Conservation (phyloP, 1,284 basidiomycete genomes). For the Leccinum pallidistipes region DNA sequence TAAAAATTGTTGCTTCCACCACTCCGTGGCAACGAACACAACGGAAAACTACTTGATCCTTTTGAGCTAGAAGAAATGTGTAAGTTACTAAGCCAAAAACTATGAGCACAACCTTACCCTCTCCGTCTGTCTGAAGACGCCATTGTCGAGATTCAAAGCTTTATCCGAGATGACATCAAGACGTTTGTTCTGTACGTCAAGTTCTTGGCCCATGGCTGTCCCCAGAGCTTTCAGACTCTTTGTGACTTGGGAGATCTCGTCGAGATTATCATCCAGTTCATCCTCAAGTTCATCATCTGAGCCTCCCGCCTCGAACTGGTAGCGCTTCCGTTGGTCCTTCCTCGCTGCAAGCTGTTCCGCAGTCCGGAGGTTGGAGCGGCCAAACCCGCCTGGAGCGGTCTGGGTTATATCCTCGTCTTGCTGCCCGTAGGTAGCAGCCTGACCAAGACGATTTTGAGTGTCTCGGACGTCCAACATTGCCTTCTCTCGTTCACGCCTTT, state of each 20-base stretch:
- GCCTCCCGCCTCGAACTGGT: slow-evolving; percentile 92
- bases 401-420: slow-evolving; percentile 39
- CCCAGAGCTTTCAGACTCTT: slow-evolving; percentile 86
- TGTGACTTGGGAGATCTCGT: slow-evolving; percentile 83
- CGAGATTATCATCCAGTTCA: slow-evolving; percentile 88
- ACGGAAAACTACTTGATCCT: slow-evolving; percentile 53
- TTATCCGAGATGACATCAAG: slow-evolving; percentile 73
- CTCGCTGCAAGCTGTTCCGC: slow-evolving; percentile 48
- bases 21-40: background rate
- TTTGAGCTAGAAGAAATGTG: slow-evolving; percentile 54
- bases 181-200: slow-evolving; percentile 74
- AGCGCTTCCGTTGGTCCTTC: slow-evolving; percentile 79
- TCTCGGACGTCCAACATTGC: slow-evolving; percentile 85
- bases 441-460: slow-evolving; percentile 83
- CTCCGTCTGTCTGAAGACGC: slow-evolving; percentile 68
- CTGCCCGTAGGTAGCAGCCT: slow-evolving; percentile 64
- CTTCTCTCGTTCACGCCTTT: slow-evolving; percentile 83
- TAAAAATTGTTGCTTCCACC: background rate
- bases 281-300: slow-evolving; percentile 97
- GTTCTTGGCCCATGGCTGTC: slow-evolving; percentile 80
- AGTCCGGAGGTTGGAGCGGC: slow-evolving; percentile 45
- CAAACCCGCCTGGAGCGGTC: slow-evolving; percentile 32
- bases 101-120: slow-evolving; percentile 47
- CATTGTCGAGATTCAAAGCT: slow-evolving; percentile 62
- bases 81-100: slow-evolving; percentile 7